Percentiles rank a stretch among this genome's conserved stretches.
Conservation (phyloP, 129 eudicot species). For the Escallonia herrerae region DNA sequence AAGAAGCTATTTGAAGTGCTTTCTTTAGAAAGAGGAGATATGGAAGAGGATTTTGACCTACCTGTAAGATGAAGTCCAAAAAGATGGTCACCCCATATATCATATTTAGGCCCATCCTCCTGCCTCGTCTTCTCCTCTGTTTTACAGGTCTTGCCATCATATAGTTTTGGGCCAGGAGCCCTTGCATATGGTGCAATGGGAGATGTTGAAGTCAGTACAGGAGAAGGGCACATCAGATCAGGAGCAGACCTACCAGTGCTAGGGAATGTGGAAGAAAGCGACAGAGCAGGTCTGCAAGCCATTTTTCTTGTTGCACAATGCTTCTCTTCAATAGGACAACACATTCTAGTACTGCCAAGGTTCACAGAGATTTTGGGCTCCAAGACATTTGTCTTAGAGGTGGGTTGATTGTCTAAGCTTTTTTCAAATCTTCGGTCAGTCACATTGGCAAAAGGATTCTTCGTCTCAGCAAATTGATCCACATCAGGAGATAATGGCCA, state of each 20-base stretch:
- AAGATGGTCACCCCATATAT: slow-evolving; percentile 84
- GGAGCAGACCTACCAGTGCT: slow-evolving; percentile 21
- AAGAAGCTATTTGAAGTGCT: slow-evolving; percentile 63
- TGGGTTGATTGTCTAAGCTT: slow-evolving; percentile 11
- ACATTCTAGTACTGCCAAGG: slow-evolving; percentile 3
- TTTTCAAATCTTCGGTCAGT: slow-evolving; percentile 9
- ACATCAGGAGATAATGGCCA: slow-evolving; percentile 29
- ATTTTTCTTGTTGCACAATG: slow-evolving; percentile 20
- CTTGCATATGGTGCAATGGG: slow-evolving; percentile 38
- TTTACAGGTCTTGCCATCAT: slow-evolving; percentile 21
- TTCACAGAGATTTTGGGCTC: slow-evolving; percentile 15
- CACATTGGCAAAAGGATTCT: slow-evolving; percentile 24
- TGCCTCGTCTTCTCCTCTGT: slow-evolving; percentile 12
- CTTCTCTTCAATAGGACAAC: slow-evolving; percentile 23
- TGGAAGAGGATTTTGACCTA: slow-evolving; percentile 17
- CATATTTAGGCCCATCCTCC: slow-evolving; percentile 46
- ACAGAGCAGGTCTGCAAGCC: slow-evolving; percentile 21
- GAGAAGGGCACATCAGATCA: slow-evolving; percentile 12
- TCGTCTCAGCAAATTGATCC: slow-evolving; percentile 23
- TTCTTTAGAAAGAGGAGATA: slow-evolving; percentile 21
- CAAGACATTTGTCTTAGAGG: slow-evolving; percentile 8
- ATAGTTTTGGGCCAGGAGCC: slow-evolving; percentile 62
- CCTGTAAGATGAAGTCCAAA: slow-evolving; percentile 27
- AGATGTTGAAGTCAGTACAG: slow-evolving; percentile 26
- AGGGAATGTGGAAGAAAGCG: slow-evolving; percentile 42